A percentile compares a stretch with the other conserved stretches of the same genome.
Conservation (phyloP, 192 early-diverging fungal species). For the Linnemannia hyalina region DNA sequence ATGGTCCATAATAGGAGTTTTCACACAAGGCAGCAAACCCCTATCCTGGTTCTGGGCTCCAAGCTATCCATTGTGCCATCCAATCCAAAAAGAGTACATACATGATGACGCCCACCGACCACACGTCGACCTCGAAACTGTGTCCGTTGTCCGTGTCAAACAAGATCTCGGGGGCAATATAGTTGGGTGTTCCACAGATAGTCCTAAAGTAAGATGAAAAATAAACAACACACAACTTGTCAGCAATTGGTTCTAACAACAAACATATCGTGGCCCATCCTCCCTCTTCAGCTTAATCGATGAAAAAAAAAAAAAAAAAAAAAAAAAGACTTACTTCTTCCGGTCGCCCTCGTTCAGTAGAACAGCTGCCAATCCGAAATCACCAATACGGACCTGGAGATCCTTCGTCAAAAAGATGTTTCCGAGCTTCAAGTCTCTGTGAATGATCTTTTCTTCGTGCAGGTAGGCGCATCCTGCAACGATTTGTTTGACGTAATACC, state of each 20-base stretch:
- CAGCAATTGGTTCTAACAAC: neutral
- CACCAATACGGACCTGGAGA: conserved; percentile 92
- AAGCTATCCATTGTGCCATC: neutral
- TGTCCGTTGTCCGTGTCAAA: conserved; percentile 85
- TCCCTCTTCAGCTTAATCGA: neutral
- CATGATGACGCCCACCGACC: conserved; percentile 93
- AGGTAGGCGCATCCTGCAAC: conserved; percentile 84
- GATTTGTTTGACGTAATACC: conserved; percentile 89
- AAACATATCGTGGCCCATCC: neutral
- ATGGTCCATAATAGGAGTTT: neutral
- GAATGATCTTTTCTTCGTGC: conserved; percentile 86
- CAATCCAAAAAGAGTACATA: conserved; percentile 50
- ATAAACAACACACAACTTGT: neutral
- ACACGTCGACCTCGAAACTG: conserved; percentile 94
- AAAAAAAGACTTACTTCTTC: conserved; percentile 77
- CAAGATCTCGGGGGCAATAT: conserved; percentile 96
- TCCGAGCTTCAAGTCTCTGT: conserved; percentile 96
- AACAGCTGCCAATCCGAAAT: conserved; percentile 96
- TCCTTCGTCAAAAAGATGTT: conserved; percentile 89
- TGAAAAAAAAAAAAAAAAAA: neutral
- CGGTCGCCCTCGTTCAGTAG: conserved; percentile 80
- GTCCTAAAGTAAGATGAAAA: conserved; percentile 65
- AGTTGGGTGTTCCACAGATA: conserved; percentile 97
- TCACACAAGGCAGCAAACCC: neutral
- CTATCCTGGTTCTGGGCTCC: neutral